Evolutionary conservation across 805 yeast genomes (phyloP).

Genomic region (Torulaspora gathmanii): DNA sequence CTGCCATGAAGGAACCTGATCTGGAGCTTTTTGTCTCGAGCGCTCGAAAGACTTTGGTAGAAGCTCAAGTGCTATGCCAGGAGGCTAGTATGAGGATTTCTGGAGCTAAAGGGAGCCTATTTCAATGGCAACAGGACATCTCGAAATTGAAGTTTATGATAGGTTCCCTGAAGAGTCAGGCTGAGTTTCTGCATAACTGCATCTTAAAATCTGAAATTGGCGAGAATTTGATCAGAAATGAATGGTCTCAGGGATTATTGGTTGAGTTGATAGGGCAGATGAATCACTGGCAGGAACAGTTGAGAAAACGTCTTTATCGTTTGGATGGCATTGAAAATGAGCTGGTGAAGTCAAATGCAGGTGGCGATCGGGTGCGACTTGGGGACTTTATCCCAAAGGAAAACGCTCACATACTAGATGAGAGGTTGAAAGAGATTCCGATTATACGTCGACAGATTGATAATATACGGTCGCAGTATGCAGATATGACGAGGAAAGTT

Average conservation of each 20-base stretch:
- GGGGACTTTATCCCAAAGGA: constrained; percentile 48
- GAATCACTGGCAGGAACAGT: constrained; percentile 31
- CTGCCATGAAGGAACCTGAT: constrained; percentile 8
- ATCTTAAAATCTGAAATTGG: constrained; percentile 32
- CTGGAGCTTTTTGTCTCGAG: constrained; percentile 39
- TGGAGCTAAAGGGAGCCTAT: constrained; percentile 36
- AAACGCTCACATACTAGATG: constrained; percentile 27
- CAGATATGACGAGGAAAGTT: constrained; percentile 31
- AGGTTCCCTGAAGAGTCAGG: constrained; percentile 46
- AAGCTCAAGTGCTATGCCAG: constrained; percentile 50
- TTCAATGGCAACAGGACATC: constrained; percentile 40
- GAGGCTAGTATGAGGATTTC: constrained; percentile 43
- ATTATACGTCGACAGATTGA: constrained; percentile 28
- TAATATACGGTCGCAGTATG: constrained; percentile 31
- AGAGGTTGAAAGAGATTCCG: constrained; percentile 35
- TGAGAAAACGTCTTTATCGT: constrained; percentile 33
- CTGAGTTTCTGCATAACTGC: constrained; percentile 38
- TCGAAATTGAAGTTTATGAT: constrained; percentile 44
- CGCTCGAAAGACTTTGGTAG: constrained; percentile 45
- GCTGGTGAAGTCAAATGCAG: constrained; percentile 22
- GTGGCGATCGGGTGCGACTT: constrained; percentile 27
- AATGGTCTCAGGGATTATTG: constrained; percentile 23
- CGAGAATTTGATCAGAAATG: constrained; percentile 24
- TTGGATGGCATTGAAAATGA: constrained; percentile 40
- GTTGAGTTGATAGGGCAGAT: constrained; percentile 23